Conservation (phyloP, 352 stramenopile species). For the Pythium brachiatum region DNA sequence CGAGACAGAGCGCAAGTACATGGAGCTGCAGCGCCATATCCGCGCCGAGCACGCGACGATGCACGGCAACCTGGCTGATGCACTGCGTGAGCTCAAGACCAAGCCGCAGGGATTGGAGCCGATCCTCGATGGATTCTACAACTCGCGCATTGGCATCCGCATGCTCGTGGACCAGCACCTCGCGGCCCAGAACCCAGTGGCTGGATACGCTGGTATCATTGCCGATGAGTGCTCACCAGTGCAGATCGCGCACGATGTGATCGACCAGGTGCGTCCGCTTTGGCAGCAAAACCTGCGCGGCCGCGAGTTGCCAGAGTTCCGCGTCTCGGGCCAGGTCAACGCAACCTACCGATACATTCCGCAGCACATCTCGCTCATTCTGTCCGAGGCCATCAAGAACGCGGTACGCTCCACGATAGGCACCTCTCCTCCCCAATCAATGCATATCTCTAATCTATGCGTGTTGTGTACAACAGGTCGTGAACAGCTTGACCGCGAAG, state of each 20-base stretch:
- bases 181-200: slow-evolving; percentile 49
- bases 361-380: slow-evolving; percentile 80
- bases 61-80: slow-evolving; percentile 66
- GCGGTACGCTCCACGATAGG: slow-evolving; percentile 41
- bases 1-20: slow-evolving; percentile 51
- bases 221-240: slow-evolving; percentile 65
- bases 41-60: slow-evolving; percentile 64
- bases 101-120: slow-evolving; percentile 52
- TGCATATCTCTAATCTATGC: too few species aligned
- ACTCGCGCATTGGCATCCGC: slow-evolving; percentile 79
- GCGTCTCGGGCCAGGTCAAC: slow-evolving; percentile 43
- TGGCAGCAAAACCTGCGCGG: slow-evolving; percentile 53
- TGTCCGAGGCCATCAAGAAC: slow-evolving; percentile 81
- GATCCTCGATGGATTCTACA: slow-evolving; percentile 83
- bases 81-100: slow-evolving; percentile 51
- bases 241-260: slow-evolving; percentile 55
- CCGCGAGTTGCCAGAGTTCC: slow-evolving; percentile 53
- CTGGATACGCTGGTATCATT: slow-evolving; percentile 65
- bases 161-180: slow-evolving; percentile 84
- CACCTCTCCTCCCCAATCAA: too few species aligned
- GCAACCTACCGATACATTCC: slow-evolving; percentile 79
- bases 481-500: slow-evolving; percentile 58
- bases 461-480: slow-evolving; percentile 16
- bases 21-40: slow-evolving; percentile 57
- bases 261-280: slow-evolving; percentile 48